Evolutionary conservation across 2,329 filamentous ascomycete genomes (phyloP), one percentile per base, ranked within the genome.

Genomic region (Blastomyces silverae): DNA sequence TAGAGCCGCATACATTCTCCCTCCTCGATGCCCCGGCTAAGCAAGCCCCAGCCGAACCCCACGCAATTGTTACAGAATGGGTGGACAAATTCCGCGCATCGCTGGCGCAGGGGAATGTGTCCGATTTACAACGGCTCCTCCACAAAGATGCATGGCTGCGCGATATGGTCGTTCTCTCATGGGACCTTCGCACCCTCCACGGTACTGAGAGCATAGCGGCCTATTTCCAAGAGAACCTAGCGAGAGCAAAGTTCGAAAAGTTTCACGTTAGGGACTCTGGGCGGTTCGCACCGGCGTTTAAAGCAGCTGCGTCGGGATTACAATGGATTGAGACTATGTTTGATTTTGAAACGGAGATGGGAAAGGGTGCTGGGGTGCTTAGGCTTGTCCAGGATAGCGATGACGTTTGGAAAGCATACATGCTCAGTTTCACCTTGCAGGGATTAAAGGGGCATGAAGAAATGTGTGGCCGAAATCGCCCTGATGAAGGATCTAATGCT

Each of bases 101-200:
- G 39, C 63, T 70, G 22, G 61, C 63, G 15, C 59, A 52, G 50
- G 59, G 58, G 8, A 57, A 69, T 39, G 61, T 56, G 44, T 63
- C 65, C 15, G 37, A 42, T 17, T 22, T 69, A 37, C 22, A 63
- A 31, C 42, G 63, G 1, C 67, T 79, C 6, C 75, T 79, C 59
- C 74, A 77, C 17, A 42, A 68, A 22, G 75, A 77, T n/a, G 76
- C 77, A 11, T 78, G 75, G 73, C 78, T 77, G 75, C 73, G 77
- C 4, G 77, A 79, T 42, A 75, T 76, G 67, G 69, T 78, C n/a
- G 73, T 72, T 7, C 66, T 79, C 15, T 73, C 75, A 52, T 79
- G 77, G 77, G 74, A 78, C 48, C 71, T 77, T 61, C 77, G 73
- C 22, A 76, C 76, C 5, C 68, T 77, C 28, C 71, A 73, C 44